These are phyloP conservation scores for Aeschynomene evenia DNA, from an alignment of 306 rosid species.

Conservation along the genomic window DNA sequence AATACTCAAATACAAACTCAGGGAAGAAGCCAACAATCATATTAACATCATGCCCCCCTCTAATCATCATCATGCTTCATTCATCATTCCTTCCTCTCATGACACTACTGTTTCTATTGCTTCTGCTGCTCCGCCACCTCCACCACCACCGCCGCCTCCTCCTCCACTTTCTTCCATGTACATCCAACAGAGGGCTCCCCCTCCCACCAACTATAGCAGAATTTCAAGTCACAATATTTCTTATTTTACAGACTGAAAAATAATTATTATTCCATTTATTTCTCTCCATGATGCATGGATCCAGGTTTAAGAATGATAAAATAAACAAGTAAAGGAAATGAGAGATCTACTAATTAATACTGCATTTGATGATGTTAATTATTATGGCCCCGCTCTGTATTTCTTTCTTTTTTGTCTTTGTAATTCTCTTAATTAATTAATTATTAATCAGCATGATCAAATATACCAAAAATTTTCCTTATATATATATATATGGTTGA, in stretches of 20 bases:
- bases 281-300: conserved; percentile 24
- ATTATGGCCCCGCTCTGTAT: conserved; percentile 2
- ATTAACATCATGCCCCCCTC: conserved; percentile 42
- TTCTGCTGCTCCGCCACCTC: conserved; percentile 28
- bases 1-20: conserved; percentile 76
- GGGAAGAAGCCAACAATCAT: conserved; percentile 68
- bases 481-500: background rate
- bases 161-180: conserved; percentile 47
- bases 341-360: conserved; percentile 21
- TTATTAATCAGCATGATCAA: conserved; percentile 19
- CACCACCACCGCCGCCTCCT: conserved; percentile 36
- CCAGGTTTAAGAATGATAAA: conserved; percentile 37
- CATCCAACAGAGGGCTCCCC: conserved; percentile 43
- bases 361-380: conserved; percentile 18
- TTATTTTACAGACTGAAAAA: conserved; percentile 35
- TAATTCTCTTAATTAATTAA: conserved; percentile 19
- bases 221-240: conserved; percentile 46
- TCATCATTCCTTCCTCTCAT: conserved; percentile 51
- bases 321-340: conserved; percentile 16
- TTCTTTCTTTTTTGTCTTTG: background rate
- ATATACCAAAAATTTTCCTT: background rate
- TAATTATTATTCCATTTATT: conserved; percentile 34
- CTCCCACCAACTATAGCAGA: conserved; percentile 40
- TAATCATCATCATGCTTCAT: conserved; percentile 23
- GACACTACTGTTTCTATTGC: conserved; percentile 51